Conservation (phyloP, 2,329 filamentous ascomycete genomes). For the Trichoderma atroviride region DNA sequence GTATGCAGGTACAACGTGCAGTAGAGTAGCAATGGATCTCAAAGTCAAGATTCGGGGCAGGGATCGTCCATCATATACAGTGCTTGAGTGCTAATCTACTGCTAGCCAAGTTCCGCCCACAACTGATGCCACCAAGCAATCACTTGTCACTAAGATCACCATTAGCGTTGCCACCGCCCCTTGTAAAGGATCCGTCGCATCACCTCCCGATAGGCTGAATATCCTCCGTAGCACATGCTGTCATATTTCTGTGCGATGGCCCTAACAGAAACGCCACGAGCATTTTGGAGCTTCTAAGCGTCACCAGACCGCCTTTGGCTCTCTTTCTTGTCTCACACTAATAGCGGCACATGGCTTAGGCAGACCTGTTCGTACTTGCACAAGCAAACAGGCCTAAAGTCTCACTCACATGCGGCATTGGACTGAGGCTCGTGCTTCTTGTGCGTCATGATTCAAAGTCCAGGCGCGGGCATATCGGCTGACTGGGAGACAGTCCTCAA, state of each 20-base stretch:
- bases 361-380: neutral
- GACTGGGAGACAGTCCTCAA: neutral
- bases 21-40: neutral
- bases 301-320: slow-evolving; percentile 19
- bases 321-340: neutral
- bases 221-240: neutral
- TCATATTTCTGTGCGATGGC: neutral
- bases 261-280: neutral
- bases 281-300: neutral
- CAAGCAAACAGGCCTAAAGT: slow-evolving; percentile 4
- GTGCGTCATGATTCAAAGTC: slow-evolving; percentile 9
- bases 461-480: slow-evolving; percentile 6
- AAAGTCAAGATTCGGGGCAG: neutral
- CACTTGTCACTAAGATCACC: slow-evolving; percentile 18
- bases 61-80: neutral
- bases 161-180: slow-evolving; percentile 18
- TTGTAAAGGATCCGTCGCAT: neutral
- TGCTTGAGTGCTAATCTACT: neutral
- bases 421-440: neutral
- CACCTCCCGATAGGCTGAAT: slow-evolving; percentile 8
- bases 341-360: slow-evolving; percentile 9
- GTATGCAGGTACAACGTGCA: neutral
- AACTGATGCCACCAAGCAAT: neutral
- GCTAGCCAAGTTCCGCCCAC: neutral
- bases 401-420: slow-evolving; percentile 21